A percentile compares a stretch with the other conserved stretches of the same genome.
phyloP scores from a whole-genome alignment of 805 yeast species.

The Saccharomyces kudriavzevii region DNA sequence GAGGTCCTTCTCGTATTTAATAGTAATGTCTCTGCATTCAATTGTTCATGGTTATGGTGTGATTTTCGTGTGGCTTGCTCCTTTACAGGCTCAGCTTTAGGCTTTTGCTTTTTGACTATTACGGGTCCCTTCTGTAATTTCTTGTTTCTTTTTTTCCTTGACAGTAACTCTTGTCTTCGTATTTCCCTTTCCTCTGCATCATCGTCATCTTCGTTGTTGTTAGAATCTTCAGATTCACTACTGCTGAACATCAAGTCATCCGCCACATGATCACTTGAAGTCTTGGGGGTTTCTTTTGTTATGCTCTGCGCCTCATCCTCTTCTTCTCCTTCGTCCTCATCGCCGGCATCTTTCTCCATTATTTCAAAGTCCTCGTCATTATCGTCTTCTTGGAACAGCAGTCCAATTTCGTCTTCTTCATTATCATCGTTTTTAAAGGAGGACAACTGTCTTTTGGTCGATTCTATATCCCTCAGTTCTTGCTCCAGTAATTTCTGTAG shows the following conservation, averaged over 20 bases:
- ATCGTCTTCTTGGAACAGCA: constrained; percentile 58
- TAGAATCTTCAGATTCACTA: constrained; percentile 32
- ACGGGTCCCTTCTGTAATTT: constrained; percentile 22
- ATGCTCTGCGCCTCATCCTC: constrained; percentile 16
- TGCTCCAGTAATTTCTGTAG: constrained; percentile 63
- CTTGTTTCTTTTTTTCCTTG: constrained; percentile 16
- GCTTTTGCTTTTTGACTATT: constrained; percentile 27
- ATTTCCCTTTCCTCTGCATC: constrained; percentile 65
- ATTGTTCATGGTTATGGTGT: constrained; percentile 23
- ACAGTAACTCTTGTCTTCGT: constrained; percentile 33
- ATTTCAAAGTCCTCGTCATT: constrained; percentile 43
- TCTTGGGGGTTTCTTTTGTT: constrained; percentile 3
- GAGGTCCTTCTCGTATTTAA: constrained; percentile 58
- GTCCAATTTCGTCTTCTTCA: constrained; percentile 69
- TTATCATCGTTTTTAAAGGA: neutral
- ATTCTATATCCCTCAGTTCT: constrained; percentile 41
- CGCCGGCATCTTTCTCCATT: constrained; percentile 25
- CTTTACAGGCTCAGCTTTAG: constrained; percentile 24
- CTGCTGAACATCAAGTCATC: constrained; percentile 24
- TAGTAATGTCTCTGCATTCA: constrained; percentile 46
- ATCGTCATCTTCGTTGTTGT: constrained; percentile 40
- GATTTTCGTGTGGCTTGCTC: constrained; percentile 7
- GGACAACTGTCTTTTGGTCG: constrained; percentile 36
- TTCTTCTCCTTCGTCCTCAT: constrained; percentile 19
- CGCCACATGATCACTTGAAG: constrained; percentile 12